phyloP scores from a whole-genome alignment of 306 rosid species.

The peach (Prunus persica) region DNA sequence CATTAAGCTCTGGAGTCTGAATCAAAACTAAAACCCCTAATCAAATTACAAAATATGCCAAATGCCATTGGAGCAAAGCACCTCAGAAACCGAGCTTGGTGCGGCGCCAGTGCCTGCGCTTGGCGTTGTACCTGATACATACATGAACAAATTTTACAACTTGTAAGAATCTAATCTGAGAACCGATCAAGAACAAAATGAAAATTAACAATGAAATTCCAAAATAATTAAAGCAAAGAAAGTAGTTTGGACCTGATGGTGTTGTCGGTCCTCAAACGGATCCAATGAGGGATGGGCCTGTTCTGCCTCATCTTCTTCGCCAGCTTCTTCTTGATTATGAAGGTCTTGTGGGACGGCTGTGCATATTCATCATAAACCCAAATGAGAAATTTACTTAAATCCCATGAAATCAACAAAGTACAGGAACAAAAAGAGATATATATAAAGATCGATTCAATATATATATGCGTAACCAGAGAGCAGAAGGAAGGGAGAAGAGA shows the following conservation, averaged over 20 bases:
- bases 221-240: not conserved
- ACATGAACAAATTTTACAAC: not conserved
- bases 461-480: not conserved
- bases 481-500: not conserved
- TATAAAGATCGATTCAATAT: no score
- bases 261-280: constrained; percentile 86
- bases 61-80: constrained; percentile 7
- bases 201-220: not conserved
- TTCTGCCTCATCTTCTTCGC: constrained; percentile 98
- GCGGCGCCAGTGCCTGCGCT: constrained; percentile 66
- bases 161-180: not conserved
- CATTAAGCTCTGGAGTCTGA: not conserved
- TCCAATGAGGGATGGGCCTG: constrained; percentile 92
- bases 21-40: constrained; percentile 1
- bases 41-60: not conserved
- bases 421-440: not conserved
- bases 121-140: constrained; percentile 47
- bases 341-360: constrained; percentile 92
- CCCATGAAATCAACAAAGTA: not conserved
- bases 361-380: not conserved
- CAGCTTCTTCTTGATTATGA: constrained; percentile 81
- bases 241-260: constrained; percentile 54
- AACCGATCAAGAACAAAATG: not conserved
- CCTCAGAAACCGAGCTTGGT: constrained; percentile 58
- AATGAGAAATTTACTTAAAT: not conserved